Percentiles rank a stretch among this genome's conserved stretches.
phyloP scores from a whole-genome alignment of 345 rosid species.

The Eucalyptus coolabah region DNA sequence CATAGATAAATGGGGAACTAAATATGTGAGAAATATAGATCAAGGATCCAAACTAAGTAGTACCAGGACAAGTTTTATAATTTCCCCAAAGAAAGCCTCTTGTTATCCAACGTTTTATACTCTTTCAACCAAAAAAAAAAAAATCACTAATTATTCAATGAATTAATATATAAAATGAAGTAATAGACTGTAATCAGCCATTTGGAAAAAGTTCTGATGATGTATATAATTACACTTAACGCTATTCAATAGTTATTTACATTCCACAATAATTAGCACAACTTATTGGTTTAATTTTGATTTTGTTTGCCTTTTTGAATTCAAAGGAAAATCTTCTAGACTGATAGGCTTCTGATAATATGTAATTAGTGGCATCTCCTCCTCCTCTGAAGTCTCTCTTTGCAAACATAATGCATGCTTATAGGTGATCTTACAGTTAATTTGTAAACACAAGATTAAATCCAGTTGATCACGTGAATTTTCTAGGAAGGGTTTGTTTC shows the following conservation, averaged over 20 bases:
- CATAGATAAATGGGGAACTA: background rate
- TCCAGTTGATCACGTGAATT: background rate
- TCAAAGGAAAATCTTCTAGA: background rate
- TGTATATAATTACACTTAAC: background rate
- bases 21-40: background rate
- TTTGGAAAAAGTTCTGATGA: background rate
- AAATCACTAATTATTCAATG: background rate
- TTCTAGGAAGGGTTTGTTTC: background rate
- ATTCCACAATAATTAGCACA: background rate
- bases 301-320: background rate
- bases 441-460: background rate
- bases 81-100: background rate
- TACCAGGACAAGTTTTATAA: background rate
- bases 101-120: background rate
- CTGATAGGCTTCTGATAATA: background rate
- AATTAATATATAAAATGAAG: background rate
- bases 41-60: background rate
- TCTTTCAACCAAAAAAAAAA: background rate
- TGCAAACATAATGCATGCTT: background rate
- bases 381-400: background rate
- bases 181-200: background rate
- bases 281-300: background rate
- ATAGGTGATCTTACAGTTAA: background rate
- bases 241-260: background rate
- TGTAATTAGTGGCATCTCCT: background rate